phyloP scores from a whole-genome alignment of 306 rosid genomes.

The Quercus gilva region DNA sequence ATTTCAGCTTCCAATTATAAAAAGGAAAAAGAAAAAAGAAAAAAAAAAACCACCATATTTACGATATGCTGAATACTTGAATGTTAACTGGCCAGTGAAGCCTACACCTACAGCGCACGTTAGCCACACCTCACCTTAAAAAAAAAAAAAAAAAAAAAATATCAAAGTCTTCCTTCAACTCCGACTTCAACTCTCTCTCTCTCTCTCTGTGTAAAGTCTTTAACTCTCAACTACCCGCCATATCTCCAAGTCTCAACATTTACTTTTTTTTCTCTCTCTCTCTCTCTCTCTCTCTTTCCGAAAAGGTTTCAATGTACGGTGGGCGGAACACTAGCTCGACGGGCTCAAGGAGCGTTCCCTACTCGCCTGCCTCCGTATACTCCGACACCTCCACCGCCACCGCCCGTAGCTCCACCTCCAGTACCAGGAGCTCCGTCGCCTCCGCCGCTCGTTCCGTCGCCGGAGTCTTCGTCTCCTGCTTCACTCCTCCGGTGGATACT shows the following conservation, averaged over 20 bases:
- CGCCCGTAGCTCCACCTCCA: conserved; percentile 24
- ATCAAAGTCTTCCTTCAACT: too few relatives aligned
- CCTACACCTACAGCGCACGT: too few relatives aligned
- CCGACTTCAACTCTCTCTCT: too few relatives aligned
- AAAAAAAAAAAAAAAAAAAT: too few relatives aligned
- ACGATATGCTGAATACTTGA: too few relatives aligned
- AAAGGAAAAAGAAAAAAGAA: too few relatives aligned
- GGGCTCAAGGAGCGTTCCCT: conserved; percentile 22
- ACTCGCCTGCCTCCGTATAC: conserved; percentile 38
- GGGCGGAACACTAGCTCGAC: conserved; percentile 29
- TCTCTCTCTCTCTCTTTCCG: conserved; percentile 17
- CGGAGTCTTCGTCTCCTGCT: conserved; percentile 59
- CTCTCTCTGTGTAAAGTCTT: too few relatives aligned
- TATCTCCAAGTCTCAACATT: not conserved
- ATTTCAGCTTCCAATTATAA: too few relatives aligned
- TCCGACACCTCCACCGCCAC: conserved; percentile 29
- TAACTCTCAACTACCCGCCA: conserved; percentile 26
- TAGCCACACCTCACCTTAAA: too few relatives aligned
- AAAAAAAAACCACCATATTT: too few relatives aligned
- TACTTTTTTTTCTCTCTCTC: not conserved
- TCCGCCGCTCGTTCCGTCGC: conserved; percentile 59
- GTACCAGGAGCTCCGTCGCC: conserved; percentile 31
- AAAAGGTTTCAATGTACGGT: conserved; percentile 21
- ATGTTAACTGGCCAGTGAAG: too few relatives aligned
- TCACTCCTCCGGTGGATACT: conserved; percentile 60